These are phyloP conservation scores for Leishmania amazonensis DNA, from an alignment of 208 protist species.

Conservation along the genomic window DNA sequence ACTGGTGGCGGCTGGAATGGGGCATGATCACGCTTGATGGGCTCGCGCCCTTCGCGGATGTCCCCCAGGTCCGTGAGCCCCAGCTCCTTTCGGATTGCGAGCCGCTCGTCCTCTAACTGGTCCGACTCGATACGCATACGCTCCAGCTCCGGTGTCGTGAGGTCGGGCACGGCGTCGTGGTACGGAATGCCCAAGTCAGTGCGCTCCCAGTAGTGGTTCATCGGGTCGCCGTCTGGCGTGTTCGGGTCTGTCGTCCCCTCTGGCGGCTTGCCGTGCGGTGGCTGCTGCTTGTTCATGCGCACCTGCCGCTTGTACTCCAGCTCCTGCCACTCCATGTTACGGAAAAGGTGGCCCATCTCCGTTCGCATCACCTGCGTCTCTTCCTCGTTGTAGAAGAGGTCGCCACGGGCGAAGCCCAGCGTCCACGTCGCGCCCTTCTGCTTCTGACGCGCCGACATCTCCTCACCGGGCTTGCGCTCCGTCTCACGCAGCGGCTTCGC, in stretches of 20 bases:
- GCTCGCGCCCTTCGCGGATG: constrained; percentile 79
- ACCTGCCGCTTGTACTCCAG: constrained; percentile 92
- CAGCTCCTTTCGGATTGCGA: constrained; percentile 82
- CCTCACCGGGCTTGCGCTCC: constrained; percentile 69
- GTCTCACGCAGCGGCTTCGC: constrained; percentile 69
- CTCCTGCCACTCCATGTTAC: constrained; percentile 91
- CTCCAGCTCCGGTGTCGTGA: constrained; percentile 87
- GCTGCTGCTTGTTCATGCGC: constrained; percentile 81
- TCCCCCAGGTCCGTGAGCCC: constrained; percentile 87
- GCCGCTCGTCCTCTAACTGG: constrained; percentile 84
- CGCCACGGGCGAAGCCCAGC: constrained; percentile 79
- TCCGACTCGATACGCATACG: constrained; percentile 79
- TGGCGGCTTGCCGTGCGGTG: constrained; percentile 74
- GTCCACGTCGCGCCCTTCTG: constrained; percentile 86
- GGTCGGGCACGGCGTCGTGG: constrained; percentile 85
- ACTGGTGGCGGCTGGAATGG: constrained; percentile 82
- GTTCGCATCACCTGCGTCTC: constrained; percentile 90
- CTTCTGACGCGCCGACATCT: constrained; percentile 55
- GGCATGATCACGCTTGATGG: constrained; percentile 63
- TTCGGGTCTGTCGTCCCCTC: constrained; percentile 84
- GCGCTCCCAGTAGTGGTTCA: constrained; percentile 89
- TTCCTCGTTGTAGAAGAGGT: constrained; percentile 93
- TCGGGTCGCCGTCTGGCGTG: constrained; percentile 69
- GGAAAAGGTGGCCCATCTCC: constrained; percentile 85
- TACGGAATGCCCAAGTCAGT: constrained; percentile 88